Percentiles rank a stretch among this genome's conserved stretches.
These are phyloP conservation scores for Xylariaceae sp. DNA, from an alignment of 2,329 filamentous ascomycete genomes.

Conservation along the genomic window DNA sequence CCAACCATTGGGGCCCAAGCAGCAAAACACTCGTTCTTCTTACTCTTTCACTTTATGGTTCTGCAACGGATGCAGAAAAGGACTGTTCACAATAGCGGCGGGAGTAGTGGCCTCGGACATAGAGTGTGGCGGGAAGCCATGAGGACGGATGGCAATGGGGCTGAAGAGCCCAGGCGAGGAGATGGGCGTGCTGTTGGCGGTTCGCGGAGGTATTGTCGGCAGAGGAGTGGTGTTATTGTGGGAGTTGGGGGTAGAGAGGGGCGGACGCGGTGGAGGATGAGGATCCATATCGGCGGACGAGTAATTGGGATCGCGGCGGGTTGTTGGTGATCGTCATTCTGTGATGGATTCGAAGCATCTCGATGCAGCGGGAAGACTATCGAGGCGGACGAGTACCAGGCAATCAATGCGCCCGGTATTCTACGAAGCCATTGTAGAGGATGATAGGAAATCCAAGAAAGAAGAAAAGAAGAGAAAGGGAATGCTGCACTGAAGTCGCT, in stretches of 20 bases:
- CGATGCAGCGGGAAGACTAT: slow-evolving; percentile 17
- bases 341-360: slow-evolving; percentile 28
- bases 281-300: slow-evolving; percentile 32
- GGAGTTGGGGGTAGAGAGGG: slow-evolving; percentile 29
- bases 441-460: too few relatives aligned
- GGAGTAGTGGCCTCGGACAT: slow-evolving; percentile 54
- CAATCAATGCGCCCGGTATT: slow-evolving; percentile 14
- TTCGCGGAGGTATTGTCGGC: slow-evolving; percentile 42
- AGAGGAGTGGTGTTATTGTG: slow-evolving; percentile 33
- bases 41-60: slow-evolving; percentile 73
- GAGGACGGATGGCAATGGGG: slow-evolving; percentile 43
- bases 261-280: slow-evolving; percentile 30
- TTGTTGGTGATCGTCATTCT: slow-evolving; percentile 28
- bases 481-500: too few relatives aligned
- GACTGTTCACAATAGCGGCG: slow-evolving; percentile 47
- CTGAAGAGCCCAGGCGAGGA: slow-evolving; percentile 62
- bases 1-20: not conserved
- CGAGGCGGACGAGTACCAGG: slow-evolving; percentile 2
- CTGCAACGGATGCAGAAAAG: slow-evolving; percentile 67
- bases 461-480: too few relatives aligned
- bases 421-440: too few relatives aligned
- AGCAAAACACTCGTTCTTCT: slow-evolving; percentile 35
- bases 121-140: slow-evolving; percentile 38
- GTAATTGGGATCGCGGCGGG: slow-evolving; percentile 21
- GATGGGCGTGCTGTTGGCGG: slow-evolving; percentile 53